Evolutionary conservation across 257 asterid species (phyloP).

Genomic region (Agastache rugosa): DNA sequence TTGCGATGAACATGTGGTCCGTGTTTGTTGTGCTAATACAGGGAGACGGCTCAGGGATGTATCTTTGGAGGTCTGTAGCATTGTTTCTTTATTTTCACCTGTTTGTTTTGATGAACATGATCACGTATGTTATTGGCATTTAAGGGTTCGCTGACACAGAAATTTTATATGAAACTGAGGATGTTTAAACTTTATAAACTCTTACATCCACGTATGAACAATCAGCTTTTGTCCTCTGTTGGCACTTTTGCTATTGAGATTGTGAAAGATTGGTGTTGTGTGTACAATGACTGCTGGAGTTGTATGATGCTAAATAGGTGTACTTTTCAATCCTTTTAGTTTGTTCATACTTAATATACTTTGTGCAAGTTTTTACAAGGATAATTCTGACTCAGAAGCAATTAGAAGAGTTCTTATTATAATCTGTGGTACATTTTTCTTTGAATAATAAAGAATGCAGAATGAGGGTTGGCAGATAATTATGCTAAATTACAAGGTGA

Average conservation of each 20-base stretch:
- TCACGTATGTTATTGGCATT: slow-evolving; percentile 10
- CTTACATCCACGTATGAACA: no score
- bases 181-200: background rate
- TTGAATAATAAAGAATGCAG: background rate
- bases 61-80: slow-evolving; percentile 68
- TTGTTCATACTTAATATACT: no score
- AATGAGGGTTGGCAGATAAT: background rate
- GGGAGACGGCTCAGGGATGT: slow-evolving; percentile 92
- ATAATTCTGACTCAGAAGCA: background rate
- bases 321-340: no score
- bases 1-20: slow-evolving; percentile 91
- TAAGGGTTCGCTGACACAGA: background rate
- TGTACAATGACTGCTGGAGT: no score
- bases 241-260: no score
- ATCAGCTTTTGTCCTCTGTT: no score
- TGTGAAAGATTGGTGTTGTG: no score
- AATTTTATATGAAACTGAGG: background rate
- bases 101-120: slow-evolving; percentile 26
- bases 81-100: slow-evolving; percentile 27
- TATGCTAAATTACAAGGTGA: background rate
- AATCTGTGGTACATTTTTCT: background rate
- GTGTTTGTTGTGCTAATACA: slow-evolving; percentile 88
- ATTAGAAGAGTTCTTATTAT: background rate
- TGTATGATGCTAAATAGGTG: no score
- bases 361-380: no score